Conservation (phyloP, 495 filamentous ascomycete genomes). For the Podospora tetraspora region DNA sequence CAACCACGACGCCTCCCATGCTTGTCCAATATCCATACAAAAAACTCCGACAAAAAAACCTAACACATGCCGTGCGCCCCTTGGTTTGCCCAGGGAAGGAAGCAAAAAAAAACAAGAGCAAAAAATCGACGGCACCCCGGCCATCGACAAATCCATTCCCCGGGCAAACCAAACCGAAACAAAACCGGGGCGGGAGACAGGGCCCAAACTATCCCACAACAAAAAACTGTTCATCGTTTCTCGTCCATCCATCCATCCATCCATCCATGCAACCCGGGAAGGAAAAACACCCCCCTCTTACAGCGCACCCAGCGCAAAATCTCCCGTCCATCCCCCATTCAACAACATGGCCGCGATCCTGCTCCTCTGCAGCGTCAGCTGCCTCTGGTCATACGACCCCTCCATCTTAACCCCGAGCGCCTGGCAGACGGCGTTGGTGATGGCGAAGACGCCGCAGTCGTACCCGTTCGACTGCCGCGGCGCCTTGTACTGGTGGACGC, state of each 20-base stretch:
- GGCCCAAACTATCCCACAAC: not conserved
- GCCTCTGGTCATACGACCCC: conserved; percentile 44
- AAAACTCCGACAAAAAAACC: not conserved
- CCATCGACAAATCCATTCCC: not conserved
- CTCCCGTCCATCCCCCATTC: conserved; percentile 55
- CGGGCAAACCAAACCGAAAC: not conserved
- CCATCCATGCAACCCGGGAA: not conserved
- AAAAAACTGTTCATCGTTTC: not conserved
- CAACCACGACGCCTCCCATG: not conserved
- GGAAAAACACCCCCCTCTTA: not conserved
- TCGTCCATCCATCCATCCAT: not conserved
- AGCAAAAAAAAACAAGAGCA: not conserved
- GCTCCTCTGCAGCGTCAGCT: conserved; percentile 55
- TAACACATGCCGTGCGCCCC: not conserved
- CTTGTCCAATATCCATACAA: not conserved
- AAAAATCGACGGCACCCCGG: not conserved
- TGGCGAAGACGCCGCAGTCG: conserved; percentile 79
- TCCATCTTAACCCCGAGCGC: conserved; percentile 58
- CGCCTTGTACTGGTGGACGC: conserved; percentile 33
- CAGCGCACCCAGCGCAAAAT: conserved; percentile 36
- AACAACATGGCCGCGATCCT: conserved; percentile 66
- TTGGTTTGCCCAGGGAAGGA: not conserved
- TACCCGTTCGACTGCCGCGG: conserved; percentile 62
- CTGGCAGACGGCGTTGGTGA: conserved; percentile 68
- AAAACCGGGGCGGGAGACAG: not conserved